Conservation (phyloP, 192 early-diverging fungal genomes). For the Coemansia sp. region DNA sequence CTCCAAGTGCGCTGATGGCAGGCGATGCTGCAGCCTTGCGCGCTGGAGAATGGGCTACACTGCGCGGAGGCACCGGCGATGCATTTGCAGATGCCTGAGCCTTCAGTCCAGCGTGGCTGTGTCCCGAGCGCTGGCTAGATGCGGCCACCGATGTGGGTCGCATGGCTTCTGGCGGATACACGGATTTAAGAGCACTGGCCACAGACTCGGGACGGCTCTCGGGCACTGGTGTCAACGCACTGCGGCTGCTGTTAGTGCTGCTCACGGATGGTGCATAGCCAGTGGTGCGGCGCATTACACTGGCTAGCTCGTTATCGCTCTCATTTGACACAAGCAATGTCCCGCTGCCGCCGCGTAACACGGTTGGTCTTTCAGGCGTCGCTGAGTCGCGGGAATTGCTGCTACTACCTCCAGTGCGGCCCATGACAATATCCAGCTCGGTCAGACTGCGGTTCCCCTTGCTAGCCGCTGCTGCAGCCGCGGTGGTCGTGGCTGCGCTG, state of each 20-base stretch:
- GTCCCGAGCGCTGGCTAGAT: conserved; percentile 12
- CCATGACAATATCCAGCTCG: conserved; percentile 54
- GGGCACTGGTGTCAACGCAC: conserved; percentile 18
- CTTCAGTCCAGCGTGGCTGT: conserved; percentile 6
- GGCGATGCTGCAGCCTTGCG: conserved; percentile 18
- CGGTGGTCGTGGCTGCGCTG: background rate
- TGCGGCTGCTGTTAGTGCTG: conserved; percentile 22
- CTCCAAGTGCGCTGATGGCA: conserved; percentile 8
- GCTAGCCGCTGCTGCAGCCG: background rate
- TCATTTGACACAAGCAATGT: conserved; percentile 26
- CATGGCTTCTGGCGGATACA: conserved; percentile 21
- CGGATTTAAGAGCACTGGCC: conserved; percentile 35
- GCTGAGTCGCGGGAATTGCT: conserved; percentile 13
- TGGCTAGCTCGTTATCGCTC: conserved; percentile 47
- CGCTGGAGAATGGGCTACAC: conserved; percentile 17
- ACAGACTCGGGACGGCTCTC: conserved; percentile 26
- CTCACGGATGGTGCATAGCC: conserved; percentile 38
- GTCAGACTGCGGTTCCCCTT: conserved; percentile 29
- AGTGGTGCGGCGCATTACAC: conserved; percentile 48
- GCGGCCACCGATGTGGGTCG: conserved; percentile 11
- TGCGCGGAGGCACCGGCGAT: conserved; percentile 10
- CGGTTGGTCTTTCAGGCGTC: background rate
- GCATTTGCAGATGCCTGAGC: conserved; percentile 11
- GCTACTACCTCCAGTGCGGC: conserved; percentile 36
- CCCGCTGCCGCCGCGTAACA: conserved; percentile 43